Evolutionary conservation across 2,329 filamentous ascomycete species (phyloP).

Genomic region (Aspergillus vadensis): DNA sequence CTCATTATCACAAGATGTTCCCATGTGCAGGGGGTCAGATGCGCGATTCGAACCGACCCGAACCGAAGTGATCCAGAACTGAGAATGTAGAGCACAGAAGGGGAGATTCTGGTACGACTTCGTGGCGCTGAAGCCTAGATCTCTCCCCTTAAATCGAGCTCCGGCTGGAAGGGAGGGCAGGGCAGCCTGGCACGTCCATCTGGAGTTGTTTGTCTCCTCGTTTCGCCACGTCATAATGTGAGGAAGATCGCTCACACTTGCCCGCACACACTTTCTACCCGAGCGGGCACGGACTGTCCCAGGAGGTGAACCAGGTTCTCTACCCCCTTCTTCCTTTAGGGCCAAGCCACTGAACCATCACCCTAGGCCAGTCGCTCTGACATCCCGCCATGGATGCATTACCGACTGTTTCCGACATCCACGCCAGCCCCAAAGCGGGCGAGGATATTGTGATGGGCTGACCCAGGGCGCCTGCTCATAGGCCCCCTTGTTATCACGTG

Average conservation of each 20-base stretch:
- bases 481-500: constrained; percentile 20
- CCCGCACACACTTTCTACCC: constrained; percentile 17
- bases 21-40: constrained; percentile 8
- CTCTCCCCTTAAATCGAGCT: not conserved
- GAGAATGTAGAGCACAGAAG: not conserved
- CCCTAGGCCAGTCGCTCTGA: constrained; percentile 13
- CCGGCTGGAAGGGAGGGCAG: constrained; percentile 5
- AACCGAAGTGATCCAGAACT: not conserved
- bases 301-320: constrained; percentile 10
- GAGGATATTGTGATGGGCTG: constrained; percentile 21
- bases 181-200: constrained; percentile 4
- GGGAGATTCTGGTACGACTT: not conserved
- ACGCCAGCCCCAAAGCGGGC: constrained; percentile 18
- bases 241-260: constrained; percentile 8
- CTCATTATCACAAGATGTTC: constrained; percentile 14
- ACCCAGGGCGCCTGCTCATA: constrained; percentile 17
- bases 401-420: constrained; percentile 15
- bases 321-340: constrained; percentile 7
- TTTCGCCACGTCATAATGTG: constrained; percentile 24
- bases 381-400: constrained; percentile 16
- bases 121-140: not conserved
- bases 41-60: constrained; percentile 10
- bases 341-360: constrained; percentile 16
- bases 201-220: constrained; percentile 11
- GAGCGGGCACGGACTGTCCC: constrained; percentile 20